Base-by-base conservation (phyloP, 148 eudicot genomes). In the Cornus florida region DNA sequence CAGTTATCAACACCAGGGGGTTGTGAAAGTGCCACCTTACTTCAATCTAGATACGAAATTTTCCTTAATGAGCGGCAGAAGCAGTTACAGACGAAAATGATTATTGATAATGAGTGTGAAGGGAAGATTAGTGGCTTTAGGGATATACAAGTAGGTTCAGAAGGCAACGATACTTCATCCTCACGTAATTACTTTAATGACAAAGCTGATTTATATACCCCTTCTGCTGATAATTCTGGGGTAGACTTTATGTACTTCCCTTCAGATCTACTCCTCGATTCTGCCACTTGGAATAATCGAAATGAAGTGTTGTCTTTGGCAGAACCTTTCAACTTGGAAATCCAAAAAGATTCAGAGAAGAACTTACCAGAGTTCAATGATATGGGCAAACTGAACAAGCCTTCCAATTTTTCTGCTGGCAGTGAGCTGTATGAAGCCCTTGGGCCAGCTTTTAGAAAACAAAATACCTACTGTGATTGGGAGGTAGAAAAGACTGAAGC, bases 371-470 rank as follows among this genome's bases (percentile, higher is more conserved):
- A 62, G 66, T 62, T 62, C 66, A 62, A n/a, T 19, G 7, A 17
- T 17, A 62, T 62, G 24, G 66, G 19, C 8, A n/a, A 5, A 17
- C 20, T 62, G 66, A 19, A 62, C 19, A 62, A 82, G 68, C 83
- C 92, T 67, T 76, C 76, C 70, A 77, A 74, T 68, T 88, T 83
- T 84, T 86, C 91, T 81, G 84, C 92, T 68, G 97, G 91, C 33
- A 90, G 83, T 83, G 98, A 95, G 88, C 87, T 95, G n/a, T 91
- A 88, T 81, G 98, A 93, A 87, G 97, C 89, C 38, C 77, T 93
- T 39, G 94, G 96, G 74, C 92, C 94, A 43, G 83, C 89, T 38
- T 93, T 88, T 80, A 74, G 68, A 56, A 89, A 89, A 73, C 87
- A 91, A 70, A 79, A 75, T 73, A 73, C 67, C 74, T 70, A 83